Evolutionary conservation across 2,329 filamentous ascomycete species (phyloP).

Genomic region (Colletotrichum australisinense): DNA sequence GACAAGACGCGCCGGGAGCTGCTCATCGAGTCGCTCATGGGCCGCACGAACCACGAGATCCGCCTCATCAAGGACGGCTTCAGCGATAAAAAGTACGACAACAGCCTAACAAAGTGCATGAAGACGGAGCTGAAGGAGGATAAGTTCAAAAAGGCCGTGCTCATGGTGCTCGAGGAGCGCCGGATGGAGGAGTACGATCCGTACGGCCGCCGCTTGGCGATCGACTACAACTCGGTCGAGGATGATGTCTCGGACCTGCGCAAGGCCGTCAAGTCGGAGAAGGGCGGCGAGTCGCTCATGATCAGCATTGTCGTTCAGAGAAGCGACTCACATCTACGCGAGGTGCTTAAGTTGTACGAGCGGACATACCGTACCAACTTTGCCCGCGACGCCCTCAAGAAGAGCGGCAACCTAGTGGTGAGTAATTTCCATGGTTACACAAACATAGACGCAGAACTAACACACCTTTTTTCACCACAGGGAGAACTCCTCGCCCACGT

Average conservation of each 20-base stretch:
- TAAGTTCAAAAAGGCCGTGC: slow-evolving; percentile 91
- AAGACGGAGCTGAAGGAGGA: slow-evolving; percentile 92
- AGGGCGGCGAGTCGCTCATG: slow-evolving; percentile 90
- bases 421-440: slow-evolving; percentile 52
- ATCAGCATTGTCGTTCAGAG: slow-evolving; percentile 84
- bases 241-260: slow-evolving; percentile 81
- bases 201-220: slow-evolving; percentile 65
- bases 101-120: slow-evolving; percentile 87
- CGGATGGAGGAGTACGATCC: slow-evolving; percentile 85
- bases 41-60: slow-evolving; percentile 89
- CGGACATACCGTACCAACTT: slow-evolving; percentile 81
- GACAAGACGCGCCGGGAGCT: slow-evolving; percentile 87
- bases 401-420: slow-evolving; percentile 93
- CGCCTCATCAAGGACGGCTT: slow-evolving; percentile 88
- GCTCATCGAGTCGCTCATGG: slow-evolving; percentile 93
- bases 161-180: slow-evolving; percentile 84
- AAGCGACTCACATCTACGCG: slow-evolving; percentile 83
- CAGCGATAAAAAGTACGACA: slow-evolving; percentile 89
- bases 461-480: slow-evolving; percentile 55
- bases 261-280: slow-evolving; percentile 74
- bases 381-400: slow-evolving; percentile 85
- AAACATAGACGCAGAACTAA: background rate
- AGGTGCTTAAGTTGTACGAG: slow-evolving; percentile 84
- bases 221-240: slow-evolving; percentile 71
- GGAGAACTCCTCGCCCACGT: slow-evolving; percentile 95